These are phyloP conservation scores for Bidens hawaiensis DNA, from an alignment of 140 eudicot species.

Conservation along the genomic window DNA sequence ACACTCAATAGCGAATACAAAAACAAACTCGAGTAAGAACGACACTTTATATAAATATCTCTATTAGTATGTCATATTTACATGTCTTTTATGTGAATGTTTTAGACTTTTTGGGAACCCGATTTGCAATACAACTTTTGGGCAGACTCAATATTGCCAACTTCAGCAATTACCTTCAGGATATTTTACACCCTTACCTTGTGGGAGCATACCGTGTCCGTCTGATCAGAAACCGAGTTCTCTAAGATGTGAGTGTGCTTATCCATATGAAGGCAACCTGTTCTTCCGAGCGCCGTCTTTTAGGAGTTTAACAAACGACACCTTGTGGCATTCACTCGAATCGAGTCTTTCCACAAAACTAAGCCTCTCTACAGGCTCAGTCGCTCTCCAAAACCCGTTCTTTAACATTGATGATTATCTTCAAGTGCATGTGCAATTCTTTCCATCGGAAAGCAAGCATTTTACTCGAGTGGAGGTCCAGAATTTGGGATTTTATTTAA, in stretches of 20 bases:
- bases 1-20: slow-evolving; percentile 55
- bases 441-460: slow-evolving; percentile 58
- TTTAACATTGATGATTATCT: slow-evolving; percentile 68
- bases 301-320: slow-evolving; percentile 54
- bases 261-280: slow-evolving; percentile 80
- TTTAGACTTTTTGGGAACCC: slow-evolving; percentile 83
- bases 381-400: slow-evolving; percentile 65
- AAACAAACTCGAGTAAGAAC: slow-evolving; percentile 53
- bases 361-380: slow-evolving; percentile 65
- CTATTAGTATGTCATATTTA: neutral
- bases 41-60: neutral
- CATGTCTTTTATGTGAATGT: neutral
- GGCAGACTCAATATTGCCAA: slow-evolving; percentile 57
- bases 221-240: slow-evolving; percentile 59
- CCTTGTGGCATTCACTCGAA: slow-evolving; percentile 62
- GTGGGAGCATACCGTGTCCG: slow-evolving; percentile 57
- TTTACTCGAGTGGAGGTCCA: slow-evolving; percentile 63
- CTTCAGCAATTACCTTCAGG: slow-evolving; percentile 44
- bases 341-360: slow-evolving; percentile 74
- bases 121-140: slow-evolving; percentile 54
- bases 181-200: slow-evolving; percentile 74
- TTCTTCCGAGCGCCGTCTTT: slow-evolving; percentile 82
- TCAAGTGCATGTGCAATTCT: slow-evolving; percentile 60
- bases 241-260: slow-evolving; percentile 75
- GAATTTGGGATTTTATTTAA: slow-evolving; percentile 69